phyloP scores from a whole-genome alignment of 2,329 filamentous ascomycete species.

The Xylaria arbuscula region DNA sequence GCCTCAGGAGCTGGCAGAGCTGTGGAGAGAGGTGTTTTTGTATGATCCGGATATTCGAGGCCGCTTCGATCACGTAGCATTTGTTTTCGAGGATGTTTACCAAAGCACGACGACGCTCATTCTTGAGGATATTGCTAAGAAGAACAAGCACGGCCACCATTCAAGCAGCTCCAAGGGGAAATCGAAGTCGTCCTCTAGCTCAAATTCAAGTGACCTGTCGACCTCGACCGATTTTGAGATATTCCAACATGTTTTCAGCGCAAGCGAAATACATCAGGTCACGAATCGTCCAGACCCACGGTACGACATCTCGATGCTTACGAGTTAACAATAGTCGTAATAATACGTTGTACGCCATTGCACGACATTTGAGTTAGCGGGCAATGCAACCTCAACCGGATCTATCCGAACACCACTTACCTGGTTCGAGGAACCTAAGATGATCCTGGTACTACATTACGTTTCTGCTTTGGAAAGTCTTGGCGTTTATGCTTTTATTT shows the following conservation, averaged over 20 bases:
- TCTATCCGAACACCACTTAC: slow-evolving; percentile 39
- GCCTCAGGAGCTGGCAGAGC: slow-evolving; percentile 70
- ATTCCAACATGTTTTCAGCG: slow-evolving; percentile 64
- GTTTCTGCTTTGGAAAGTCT: slow-evolving; percentile 31
- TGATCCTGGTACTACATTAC: slow-evolving; percentile 28
- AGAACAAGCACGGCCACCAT: slow-evolving; percentile 52
- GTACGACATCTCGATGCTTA: slow-evolving; percentile 63
- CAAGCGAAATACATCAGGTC: slow-evolving; percentile 61
- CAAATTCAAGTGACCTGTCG: slow-evolving; percentile 42
- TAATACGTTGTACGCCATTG: slow-evolving; percentile 44
- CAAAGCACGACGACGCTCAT: slow-evolving; percentile 66
- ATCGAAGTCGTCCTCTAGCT: slow-evolving; percentile 47
- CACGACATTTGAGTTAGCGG: slow-evolving; percentile 42
- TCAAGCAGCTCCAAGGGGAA: slow-evolving; percentile 48
- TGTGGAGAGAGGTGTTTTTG: slow-evolving; percentile 73
- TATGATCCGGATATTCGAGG: slow-evolving; percentile 72
- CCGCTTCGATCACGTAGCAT: slow-evolving; percentile 70
- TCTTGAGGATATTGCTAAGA: slow-evolving; percentile 66
- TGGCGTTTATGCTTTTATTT: slow-evolving; percentile 36
- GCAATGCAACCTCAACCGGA: slow-evolving; percentile 42
- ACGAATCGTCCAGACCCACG: slow-evolving; percentile 65
- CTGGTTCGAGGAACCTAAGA: slow-evolving; percentile 26
- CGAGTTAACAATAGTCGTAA: slow-evolving; percentile 28
- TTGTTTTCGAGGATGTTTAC: slow-evolving; percentile 70
- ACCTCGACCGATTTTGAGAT: slow-evolving; percentile 61